A percentile compares a stretch with the other conserved stretches of the same genome.
phyloP scores from a whole-genome alignment of 2,329 filamentous ascomycete species.

The Purpureocillium takamizusanense region DNA sequence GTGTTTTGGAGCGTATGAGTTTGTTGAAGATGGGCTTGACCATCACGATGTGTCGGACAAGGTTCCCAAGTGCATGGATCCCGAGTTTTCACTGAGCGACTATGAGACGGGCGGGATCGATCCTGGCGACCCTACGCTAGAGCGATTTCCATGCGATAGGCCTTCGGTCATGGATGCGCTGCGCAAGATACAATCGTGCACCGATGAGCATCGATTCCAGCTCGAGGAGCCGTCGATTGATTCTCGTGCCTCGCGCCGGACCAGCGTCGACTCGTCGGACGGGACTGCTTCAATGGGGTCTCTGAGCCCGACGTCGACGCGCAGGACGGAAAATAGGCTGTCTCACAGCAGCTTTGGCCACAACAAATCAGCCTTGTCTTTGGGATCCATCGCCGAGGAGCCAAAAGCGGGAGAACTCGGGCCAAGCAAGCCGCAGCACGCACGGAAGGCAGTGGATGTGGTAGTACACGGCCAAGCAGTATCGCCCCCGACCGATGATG shows the following conservation, averaged over 20 bases:
- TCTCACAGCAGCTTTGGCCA: slow-evolving; percentile 25
- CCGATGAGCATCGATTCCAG: slow-evolving; percentile 27
- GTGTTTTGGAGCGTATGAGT: slow-evolving; percentile 30
- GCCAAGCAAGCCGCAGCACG: not conserved
- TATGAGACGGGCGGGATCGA: slow-evolving; percentile 18
- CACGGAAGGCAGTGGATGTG: no score
- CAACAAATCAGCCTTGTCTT: slow-evolving; percentile 28
- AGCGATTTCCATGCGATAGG: slow-evolving; percentile 36
- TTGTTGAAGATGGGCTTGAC: slow-evolving; percentile 21
- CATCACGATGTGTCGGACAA: slow-evolving; percentile 13
- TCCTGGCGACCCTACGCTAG: slow-evolving; percentile 37
- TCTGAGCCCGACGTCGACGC: slow-evolving; percentile 21
- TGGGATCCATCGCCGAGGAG: slow-evolving; percentile 38
- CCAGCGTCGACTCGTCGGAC: slow-evolving; percentile 26
- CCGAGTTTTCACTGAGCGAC: slow-evolving; percentile 10
- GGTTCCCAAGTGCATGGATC: slow-evolving; percentile 9
- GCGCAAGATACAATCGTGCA: slow-evolving; percentile 34
- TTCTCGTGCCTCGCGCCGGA: slow-evolving; percentile 23
- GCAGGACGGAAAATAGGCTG: slow-evolving; percentile 20
- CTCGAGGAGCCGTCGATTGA: slow-evolving; percentile 26
- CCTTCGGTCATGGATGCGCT: slow-evolving; percentile 35
- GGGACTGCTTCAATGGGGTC: slow-evolving; percentile 20
- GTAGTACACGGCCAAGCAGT: slow-evolving; percentile 1
- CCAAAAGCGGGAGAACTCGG: slow-evolving; percentile 14
- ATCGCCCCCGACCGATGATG: slow-evolving; percentile 25